Conservation (phyloP, 352 stramenopile genomes). For the Phytophthora litchii region DNA sequence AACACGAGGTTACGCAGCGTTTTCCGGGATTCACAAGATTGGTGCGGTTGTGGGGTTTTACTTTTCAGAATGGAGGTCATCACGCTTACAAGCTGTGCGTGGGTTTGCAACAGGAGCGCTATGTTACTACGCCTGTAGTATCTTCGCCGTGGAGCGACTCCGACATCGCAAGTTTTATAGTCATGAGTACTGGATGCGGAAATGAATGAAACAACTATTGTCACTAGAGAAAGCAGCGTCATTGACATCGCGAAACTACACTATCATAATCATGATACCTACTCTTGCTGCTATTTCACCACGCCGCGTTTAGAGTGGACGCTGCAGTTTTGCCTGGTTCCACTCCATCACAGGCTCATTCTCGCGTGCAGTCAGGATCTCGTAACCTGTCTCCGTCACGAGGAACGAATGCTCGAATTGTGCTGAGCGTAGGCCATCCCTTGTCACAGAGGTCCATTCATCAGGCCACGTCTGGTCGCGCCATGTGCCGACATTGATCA, state of each 20-base stretch:
- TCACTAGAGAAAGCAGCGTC: background rate
- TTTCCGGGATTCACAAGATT: slow-evolving; percentile 66
- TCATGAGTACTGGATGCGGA: slow-evolving; percentile 54
- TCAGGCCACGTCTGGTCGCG: slow-evolving; percentile 95
- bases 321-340: slow-evolving; percentile 78
- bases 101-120: slow-evolving; percentile 43
- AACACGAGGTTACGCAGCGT: slow-evolving; percentile 36
- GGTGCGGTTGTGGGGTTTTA: slow-evolving; percentile 22
- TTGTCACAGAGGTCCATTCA: slow-evolving; percentile 98
- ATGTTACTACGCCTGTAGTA: slow-evolving; percentile 56
- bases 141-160: slow-evolving; percentile 56
- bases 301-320: slow-evolving; percentile 25
- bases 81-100: background rate
- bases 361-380: slow-evolving; percentile 95
- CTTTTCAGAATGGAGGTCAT: no score
- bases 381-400: slow-evolving; percentile 96
- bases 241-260: slow-evolving; percentile 11
- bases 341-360: slow-evolving; percentile 88
- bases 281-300: background rate
- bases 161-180: slow-evolving; percentile 60
- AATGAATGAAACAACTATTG: slow-evolving; percentile 14
- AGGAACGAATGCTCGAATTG: slow-evolving; percentile 99
- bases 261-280: slow-evolving; percentile 8
- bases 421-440: slow-evolving; percentile 93
- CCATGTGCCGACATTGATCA: slow-evolving; percentile 97